Conservation (phyloP, 306 rosid species). For the Senna siamea region DNA sequence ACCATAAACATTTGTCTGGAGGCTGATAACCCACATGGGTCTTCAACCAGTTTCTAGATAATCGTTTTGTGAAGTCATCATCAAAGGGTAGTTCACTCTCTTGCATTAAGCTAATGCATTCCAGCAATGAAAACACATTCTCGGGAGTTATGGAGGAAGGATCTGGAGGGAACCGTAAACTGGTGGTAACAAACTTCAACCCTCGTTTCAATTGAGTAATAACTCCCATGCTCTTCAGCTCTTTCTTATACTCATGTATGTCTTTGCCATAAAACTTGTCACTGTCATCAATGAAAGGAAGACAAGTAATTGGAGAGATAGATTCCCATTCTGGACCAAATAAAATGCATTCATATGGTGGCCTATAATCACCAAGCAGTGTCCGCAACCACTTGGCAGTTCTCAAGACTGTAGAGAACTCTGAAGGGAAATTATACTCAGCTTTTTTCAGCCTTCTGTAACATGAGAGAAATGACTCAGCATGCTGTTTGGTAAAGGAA, state of each 20-base stretch:
- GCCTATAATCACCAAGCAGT: conserved; percentile 43
- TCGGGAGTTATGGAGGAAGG: conserved; percentile 42
- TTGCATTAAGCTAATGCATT: conserved; percentile 47
- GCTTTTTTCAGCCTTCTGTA: conserved; percentile 43
- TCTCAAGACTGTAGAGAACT: conserved; percentile 33
- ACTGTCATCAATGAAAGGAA: conserved; percentile 73
- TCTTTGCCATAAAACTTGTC: conserved; percentile 49
- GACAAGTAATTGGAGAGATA: conserved; percentile 56
- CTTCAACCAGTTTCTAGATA: conserved; percentile 68
- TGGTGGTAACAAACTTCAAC: conserved; percentile 44
- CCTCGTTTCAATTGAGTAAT: conserved; percentile 55
- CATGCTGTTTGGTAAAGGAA: conserved; percentile 48
- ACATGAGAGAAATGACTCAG: conserved; percentile 55
- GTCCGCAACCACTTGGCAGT: conserved; percentile 64
- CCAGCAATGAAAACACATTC: conserved; percentile 57
- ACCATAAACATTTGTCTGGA: conserved; percentile 61
- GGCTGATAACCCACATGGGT: conserved; percentile 58
- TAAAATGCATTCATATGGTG: conserved; percentile 66
- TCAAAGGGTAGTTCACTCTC: conserved; percentile 25
- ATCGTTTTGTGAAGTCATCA: conserved; percentile 38
- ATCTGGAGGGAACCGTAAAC: conserved; percentile 52
- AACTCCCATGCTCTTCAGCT: conserved; percentile 66
- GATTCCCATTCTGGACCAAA: conserved; percentile 66
- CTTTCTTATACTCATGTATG: conserved; percentile 53
- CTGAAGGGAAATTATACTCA: conserved; percentile 34